phyloP scores from a whole-genome alignment of 352 stramenopile species.

The Phytopythium vexans region DNA sequence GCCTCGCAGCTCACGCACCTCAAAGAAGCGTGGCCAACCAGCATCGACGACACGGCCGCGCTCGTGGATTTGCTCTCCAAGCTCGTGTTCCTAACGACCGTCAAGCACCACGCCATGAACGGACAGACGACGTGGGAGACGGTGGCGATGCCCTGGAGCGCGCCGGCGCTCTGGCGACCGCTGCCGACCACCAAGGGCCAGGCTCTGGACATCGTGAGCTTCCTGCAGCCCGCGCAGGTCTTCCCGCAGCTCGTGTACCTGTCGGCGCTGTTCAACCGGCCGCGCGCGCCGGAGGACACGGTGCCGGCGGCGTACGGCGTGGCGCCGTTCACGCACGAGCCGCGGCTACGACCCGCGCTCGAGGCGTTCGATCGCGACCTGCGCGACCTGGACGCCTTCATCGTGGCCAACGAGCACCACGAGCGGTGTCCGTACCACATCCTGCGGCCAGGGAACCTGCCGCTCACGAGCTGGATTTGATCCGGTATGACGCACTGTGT shows the following conservation, averaged over 20 bases:
- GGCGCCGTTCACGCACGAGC: constrained; percentile 21
- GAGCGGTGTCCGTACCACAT: constrained; percentile 28
- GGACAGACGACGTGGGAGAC: constrained; percentile 40
- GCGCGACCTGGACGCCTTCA: constrained; percentile 21
- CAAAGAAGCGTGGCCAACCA: constrained; percentile 7
- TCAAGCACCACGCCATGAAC: constrained; percentile 59
- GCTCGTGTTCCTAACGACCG: constrained; percentile 35
- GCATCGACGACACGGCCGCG: constrained; percentile 4
- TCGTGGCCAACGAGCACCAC: constrained; percentile 17
- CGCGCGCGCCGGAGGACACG: constrained; percentile 15
- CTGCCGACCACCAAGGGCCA: constrained; percentile 27
- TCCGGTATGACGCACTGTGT: background rate
- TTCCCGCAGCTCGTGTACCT: constrained; percentile 23
- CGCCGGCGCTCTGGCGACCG: constrained; percentile 35
- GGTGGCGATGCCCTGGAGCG: constrained; percentile 36
- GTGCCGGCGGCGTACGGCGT: constrained; percentile 20
- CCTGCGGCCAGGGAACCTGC: constrained; percentile 23
- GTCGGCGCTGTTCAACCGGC: constrained; percentile 28
- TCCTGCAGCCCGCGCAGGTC: constrained; percentile 16
- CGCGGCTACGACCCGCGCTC: constrained; percentile 16
- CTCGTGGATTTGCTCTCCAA: constrained; percentile 24
- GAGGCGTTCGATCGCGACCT: constrained; percentile 18
- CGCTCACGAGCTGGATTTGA: constrained; percentile 36
- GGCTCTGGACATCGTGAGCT: constrained; percentile 26
- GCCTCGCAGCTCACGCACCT: constrained; percentile 24